Conservation (phyloP, 306 rosid genomes). For the Abrus precatorius region DNA sequence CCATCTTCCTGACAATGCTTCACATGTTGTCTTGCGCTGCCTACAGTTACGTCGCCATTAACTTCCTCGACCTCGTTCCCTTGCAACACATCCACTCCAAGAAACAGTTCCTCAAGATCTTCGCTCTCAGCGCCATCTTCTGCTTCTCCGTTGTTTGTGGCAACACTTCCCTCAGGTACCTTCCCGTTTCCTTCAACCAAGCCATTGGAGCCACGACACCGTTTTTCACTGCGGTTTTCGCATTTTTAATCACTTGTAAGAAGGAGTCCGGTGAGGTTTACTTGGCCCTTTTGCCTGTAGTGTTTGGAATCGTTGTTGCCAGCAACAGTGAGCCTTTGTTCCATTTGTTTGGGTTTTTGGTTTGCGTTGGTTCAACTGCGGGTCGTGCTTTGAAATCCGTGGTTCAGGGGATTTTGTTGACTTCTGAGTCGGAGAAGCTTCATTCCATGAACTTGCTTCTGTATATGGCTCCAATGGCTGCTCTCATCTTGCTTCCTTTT, state of each 20-base stretch:
- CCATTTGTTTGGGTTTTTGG: conserved; percentile 82
- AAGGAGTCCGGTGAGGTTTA: conserved; percentile 81
- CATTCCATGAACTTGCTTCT: conserved; percentile 92
- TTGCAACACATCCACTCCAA: conserved; percentile 78
- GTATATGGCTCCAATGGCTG: conserved; percentile 94
- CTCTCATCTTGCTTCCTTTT: conserved; percentile 74
- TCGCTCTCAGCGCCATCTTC: conserved; percentile 79
- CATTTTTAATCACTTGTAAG: conserved; percentile 76
- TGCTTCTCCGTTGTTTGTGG: conserved; percentile 97
- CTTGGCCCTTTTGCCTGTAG: conserved; percentile 80
- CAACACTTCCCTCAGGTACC: conserved; percentile 85
- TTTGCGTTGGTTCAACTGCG: conserved; percentile 88
- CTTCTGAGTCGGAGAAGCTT: conserved; percentile 90
- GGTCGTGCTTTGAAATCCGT: conserved; percentile 92
- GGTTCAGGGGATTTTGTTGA: conserved; percentile 79
- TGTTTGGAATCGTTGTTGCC: conserved; percentile 81
- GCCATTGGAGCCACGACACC: conserved; percentile 97
- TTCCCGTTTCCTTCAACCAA: conserved; percentile 90
- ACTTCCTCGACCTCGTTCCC: conserved; percentile 78
- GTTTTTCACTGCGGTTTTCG: conserved; percentile 87
- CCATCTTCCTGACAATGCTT: conserved; percentile 93
- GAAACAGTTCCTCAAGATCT: conserved; percentile 79
- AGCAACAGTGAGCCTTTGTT: conserved; percentile 86
- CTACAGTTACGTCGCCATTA: conserved; percentile 70
- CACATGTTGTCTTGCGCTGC: conserved; percentile 90